Evolutionary conservation across 2,329 filamentous ascomycete species (phyloP), one percentile per base, ranked within the genome.

Genomic region (Ceratocystis huliohia): DNA sequence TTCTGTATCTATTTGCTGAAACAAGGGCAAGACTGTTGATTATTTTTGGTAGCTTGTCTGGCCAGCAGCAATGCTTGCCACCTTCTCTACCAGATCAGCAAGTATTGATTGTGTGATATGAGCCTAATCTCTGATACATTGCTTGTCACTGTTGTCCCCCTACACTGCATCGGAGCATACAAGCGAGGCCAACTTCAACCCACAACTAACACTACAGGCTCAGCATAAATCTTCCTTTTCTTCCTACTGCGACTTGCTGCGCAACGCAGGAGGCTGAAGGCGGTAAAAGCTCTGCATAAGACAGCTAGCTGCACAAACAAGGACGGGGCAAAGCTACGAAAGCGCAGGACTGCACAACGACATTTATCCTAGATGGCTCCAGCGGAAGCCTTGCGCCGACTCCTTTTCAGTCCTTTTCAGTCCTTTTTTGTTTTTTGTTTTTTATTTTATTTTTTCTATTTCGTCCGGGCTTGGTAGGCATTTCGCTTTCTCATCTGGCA

Each of bases 261-360:
- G 46, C 64, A 59, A 59, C 28, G 28, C 56, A 59, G 30, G 56
- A 59, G 56, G 33, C 56, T 33, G 10, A 59, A 59, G 56, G 56
- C 56, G 56, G 56, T 59, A 59, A 59, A 59, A 59, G 28, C 56
- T 59, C 56, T 59, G 56, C 56, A 59, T 37, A 59, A 59, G 56
- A 59, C 56, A 59, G 28, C 56, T 59, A 59, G 28, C 56, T 59
- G 25, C 56, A 59, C 28, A 59, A 37, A 37, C 20, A 25, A 41
- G 37, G 22, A 53, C 22, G 7, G n/a, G 13, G 15, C 28, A 37
- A 10, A 41, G 13, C 10, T 41, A 3, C 37, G 37, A 41, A 15
- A 41, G 10, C 37, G 37, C 37, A 41, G 37, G 37, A 59, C 56
- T 37, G 56, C 56, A 59, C 30, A 37, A 13, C 28, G 56, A 30